Evolutionary conservation across 2,329 filamentous ascomycete species (phyloP).

Genomic region (Colletotrichum lindemuthianum): DNA sequence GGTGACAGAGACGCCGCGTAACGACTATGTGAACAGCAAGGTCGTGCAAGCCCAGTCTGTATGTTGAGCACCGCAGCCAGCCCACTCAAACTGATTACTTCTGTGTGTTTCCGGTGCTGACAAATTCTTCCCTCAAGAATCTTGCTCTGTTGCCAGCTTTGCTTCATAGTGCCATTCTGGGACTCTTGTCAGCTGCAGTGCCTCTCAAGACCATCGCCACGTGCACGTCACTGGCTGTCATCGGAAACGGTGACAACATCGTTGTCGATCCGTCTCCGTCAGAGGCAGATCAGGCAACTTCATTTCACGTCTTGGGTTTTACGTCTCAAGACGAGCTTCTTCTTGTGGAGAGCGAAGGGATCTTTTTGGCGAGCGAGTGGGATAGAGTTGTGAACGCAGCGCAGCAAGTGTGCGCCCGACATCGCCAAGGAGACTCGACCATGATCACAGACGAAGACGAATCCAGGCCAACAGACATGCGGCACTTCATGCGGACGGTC

Average conservation of each 20-base stretch:
- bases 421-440: conserved; percentile 51
- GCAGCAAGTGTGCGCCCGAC: conserved; percentile 69
- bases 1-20: conserved; percentile 74
- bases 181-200: conserved; percentile 83
- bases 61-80: conserved; percentile 42
- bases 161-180: conserved; percentile 80
- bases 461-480: conserved; percentile 60
- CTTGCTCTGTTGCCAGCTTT: conserved; percentile 83
- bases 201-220: conserved; percentile 80
- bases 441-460: conserved; percentile 57
- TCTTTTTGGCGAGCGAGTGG: conserved; percentile 81
- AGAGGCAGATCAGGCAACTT: conserved; percentile 71
- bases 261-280: conserved; percentile 70
- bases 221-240: conserved; percentile 71
- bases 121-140: conserved; percentile 62
- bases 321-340: conserved; percentile 78
- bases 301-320: conserved; percentile 86
- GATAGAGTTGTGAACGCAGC: conserved; percentile 74
- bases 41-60: conserved; percentile 70
- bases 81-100: too few relatives aligned
- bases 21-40: conserved; percentile 71
- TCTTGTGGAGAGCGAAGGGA: conserved; percentile 83
- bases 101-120: conserved; percentile 6
- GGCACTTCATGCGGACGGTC: conserved; percentile 69
- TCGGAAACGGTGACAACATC: conserved; percentile 53